Evolutionary conservation across 257 asterid genomes (phyloP).

Genomic region (Echium plantagineum): DNA sequence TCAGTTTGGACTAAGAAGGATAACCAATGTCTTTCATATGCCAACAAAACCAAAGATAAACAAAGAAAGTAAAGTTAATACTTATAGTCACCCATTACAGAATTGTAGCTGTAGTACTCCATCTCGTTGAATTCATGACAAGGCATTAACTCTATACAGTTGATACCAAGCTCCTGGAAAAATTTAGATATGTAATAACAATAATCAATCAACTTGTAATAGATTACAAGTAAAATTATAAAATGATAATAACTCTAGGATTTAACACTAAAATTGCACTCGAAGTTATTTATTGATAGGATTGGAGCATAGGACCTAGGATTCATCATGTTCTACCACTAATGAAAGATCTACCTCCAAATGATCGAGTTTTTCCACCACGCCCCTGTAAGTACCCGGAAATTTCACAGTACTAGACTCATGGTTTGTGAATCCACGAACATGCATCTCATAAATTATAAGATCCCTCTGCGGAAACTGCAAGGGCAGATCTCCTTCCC

Average conservation of each 20-base stretch:
- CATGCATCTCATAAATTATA: constrained; percentile 88
- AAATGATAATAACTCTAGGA: not conserved
- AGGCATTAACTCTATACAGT: constrained; percentile 98
- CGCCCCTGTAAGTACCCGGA: constrained; percentile 87
- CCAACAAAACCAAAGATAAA: not conserved
- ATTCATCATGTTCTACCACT: constrained; percentile 7
- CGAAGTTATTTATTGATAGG: too few species aligned
- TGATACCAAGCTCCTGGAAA: constrained; percentile 90
- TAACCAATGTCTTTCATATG: not conserved
- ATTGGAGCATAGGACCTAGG: not conserved
- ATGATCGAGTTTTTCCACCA: constrained; percentile 88
- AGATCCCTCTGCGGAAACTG: constrained; percentile 61
- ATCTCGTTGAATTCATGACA: constrained; percentile 96
- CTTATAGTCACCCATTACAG: constrained; percentile 88
- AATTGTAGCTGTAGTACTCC: constrained; percentile 88
- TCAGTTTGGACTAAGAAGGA: too few species aligned
- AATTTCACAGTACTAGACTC: constrained; percentile 62
- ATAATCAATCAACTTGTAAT: too few species aligned
- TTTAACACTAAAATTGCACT: too few species aligned
- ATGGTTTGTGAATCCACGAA: constrained; percentile 90
- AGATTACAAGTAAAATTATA: too few species aligned
- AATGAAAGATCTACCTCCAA: constrained; percentile 66
- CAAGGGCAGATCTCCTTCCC: constrained; percentile 96
- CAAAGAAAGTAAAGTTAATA: constrained; percentile 25
- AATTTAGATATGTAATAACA: not conserved